Base-by-base conservation (phyloP, 345 rosid species). In the Brassica rapa region DNA sequence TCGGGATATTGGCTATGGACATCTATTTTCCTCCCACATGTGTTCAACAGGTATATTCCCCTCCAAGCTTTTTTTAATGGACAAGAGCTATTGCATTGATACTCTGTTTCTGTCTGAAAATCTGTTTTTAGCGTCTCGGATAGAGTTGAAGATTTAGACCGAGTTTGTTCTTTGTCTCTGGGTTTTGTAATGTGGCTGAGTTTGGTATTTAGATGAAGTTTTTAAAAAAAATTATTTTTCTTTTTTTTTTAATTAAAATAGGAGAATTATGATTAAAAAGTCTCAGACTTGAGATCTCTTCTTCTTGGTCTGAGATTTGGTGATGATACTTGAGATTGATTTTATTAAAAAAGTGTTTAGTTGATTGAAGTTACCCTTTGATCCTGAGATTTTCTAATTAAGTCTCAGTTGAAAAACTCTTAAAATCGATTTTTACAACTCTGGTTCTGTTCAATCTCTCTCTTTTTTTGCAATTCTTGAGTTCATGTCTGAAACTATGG, bases 21-120 rank as follows among this genome's bases (percentile, higher is more conserved):
- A 91, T 96, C 83, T 96, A 96, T 82, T 96, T 96, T 86, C 99
- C 99, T 84, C 97, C 97, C 9, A 87, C 93, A 78, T 96, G 89
- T 80, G 87, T 96, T 83, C 93, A 89, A 77, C 99, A 96, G 97
- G 99, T 93, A 3, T 66, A 73, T 46, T 24, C 39, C 41, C 41
- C 41, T 9, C 41, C 43, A 57, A 1, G 8, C 39, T 6, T 51
- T 24, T 69, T 32, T 19, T 37, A 37, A 37, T 33, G 43, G 43
- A 37, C 43, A 21, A 21, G 7, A 41, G 41, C 37, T 16, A 33
- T 79, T 74, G 60, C 66, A 53, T 73, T 68, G 5, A 70, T 74
- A 39, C 72, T 59, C 46, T 57, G 68, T 19, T 69, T 70, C 67
- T 25, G 23, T 27, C 21, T 0, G 23, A 59, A 15, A 8, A 6